Base-by-base conservation (phyloP, 805 yeast species). In the Saccharomycopsis olivae region DNA sequence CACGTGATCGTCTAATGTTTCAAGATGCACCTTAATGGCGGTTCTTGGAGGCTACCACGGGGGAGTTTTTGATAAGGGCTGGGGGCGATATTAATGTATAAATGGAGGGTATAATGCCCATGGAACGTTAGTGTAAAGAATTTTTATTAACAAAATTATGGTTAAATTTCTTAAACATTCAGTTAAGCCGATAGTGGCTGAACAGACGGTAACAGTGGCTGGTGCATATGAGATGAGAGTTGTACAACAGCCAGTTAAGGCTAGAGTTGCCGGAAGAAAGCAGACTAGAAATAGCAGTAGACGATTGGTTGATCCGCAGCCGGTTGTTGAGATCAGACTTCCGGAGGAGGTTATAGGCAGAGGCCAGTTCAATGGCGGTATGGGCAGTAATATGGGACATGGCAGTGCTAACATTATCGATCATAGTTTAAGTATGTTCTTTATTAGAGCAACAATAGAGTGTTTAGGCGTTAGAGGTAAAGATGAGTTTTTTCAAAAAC, bases 271-370 rank as follows among this genome's bases (percentile, higher is more conserved):
- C 11, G 49, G 47, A 5, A 35, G 47, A 29, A 46, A 44, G 24
- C 43, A 41, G 25, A 44, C 49, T 14, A 24, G 46, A 18, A 41
- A 41, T 33, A 31, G 36, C 18, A 35, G 43, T 14, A 47, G 49
- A 39, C 21, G 49, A 33, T 31, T 47, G 18, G 49, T 47, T 17
- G 49, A 47, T 33, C 49, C 49, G 4, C 49, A 45, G 21, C 49
- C 49, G 14, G 46, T 47, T 8, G 40, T 47, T 15, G 43, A 47
- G 24, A 41, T 47, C 28, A 34, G 40, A 19, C 28, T 47, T 4
- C 20, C 34, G 14, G 16, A 39, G 19, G 17, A 33, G 24, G 23
- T 10, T n/a, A n/a, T n/a, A n/a, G n/a, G n/a, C n/a, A n/a, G n/a
- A n/a, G n/a, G n/a, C n/a, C n/a, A n/a, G n/a, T n/a, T n/a, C n/a